Evolutionary conservation across 2,329 filamentous ascomycete genomes (phyloP).

Genomic region (Aureobasidium mangrovei): DNA sequence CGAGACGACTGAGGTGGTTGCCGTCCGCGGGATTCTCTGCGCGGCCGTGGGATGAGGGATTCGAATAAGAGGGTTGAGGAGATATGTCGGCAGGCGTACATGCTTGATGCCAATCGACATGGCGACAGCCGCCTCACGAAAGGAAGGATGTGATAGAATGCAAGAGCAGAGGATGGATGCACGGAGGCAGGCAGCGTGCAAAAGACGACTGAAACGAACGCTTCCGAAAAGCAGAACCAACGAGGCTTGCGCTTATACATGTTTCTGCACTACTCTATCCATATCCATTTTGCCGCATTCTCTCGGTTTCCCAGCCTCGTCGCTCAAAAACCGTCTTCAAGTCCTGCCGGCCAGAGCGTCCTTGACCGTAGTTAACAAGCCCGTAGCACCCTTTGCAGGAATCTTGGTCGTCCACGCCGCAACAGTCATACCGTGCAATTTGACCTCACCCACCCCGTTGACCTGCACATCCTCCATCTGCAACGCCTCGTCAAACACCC

Average conservation of each 20-base stretch:
- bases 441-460: conserved; percentile 54
- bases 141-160: too few species aligned
- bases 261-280: not conserved
- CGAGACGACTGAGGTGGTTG: conserved; percentile 10
- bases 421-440: conserved; percentile 55
- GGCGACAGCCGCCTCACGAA: too few species aligned
- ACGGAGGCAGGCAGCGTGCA: too few species aligned
- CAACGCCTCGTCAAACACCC: conserved; percentile 49
- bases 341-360: conserved; percentile 7
- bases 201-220: too few species aligned
- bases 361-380: conserved; percentile 5
- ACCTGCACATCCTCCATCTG: conserved; percentile 44
- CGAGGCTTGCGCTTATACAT: too few species aligned
- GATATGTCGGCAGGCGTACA: too few species aligned
- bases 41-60: too few species aligned
- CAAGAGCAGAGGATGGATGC: too few species aligned
- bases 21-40: not conserved
- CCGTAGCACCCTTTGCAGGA: conserved; percentile 18
- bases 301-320: not conserved
- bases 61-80: too few species aligned
- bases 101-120: too few species aligned
- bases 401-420: conserved; percentile 52
- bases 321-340: not conserved
- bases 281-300: not conserved
- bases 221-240: too few species aligned